A percentile compares a stretch with the other conserved stretches of the same genome.
These are phyloP conservation scores for Juglanconis juglandina DNA, from an alignment of 2,329 filamentous ascomycete species.

Conservation along the genomic window DNA sequence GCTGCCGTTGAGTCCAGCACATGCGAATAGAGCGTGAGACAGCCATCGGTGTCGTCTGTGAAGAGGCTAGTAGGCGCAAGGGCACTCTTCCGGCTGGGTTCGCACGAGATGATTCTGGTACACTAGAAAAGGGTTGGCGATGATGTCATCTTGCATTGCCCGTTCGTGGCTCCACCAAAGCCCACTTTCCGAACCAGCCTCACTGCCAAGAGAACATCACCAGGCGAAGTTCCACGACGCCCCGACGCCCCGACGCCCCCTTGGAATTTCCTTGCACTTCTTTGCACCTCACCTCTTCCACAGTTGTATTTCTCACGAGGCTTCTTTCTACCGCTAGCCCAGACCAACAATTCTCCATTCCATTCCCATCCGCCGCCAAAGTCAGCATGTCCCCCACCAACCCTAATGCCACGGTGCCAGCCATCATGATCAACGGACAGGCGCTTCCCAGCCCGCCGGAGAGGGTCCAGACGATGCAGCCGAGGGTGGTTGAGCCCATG, in stretches of 20 bases:
- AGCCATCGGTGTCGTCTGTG: no score
- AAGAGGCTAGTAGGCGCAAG: not conserved
- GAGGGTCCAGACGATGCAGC: constrained; percentile 7
- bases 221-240: no score
- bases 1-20: no score
- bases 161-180: not conserved
- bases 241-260: no score
- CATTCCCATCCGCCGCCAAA: not conserved
- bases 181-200: not conserved
- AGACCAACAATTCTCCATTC: no score
- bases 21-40: no score
- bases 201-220: not conserved
- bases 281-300: not conserved
- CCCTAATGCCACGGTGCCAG: not conserved
- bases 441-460: constrained; percentile 4
- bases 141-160: not conserved
- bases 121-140: not conserved
- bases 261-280: not conserved
- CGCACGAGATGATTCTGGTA: no score
- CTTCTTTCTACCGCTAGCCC: no score
- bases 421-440: constrained; percentile 15
- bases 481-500: constrained; percentile 11
- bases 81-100: not conserved
- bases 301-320: no score
- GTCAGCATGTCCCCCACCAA: constrained; percentile 13